Evolutionary conservation across 192 early-diverging fungal genomes (phyloP), one percentile per base, ranked within the genome.

Genomic region (Spizellomyces sp.): DNA sequence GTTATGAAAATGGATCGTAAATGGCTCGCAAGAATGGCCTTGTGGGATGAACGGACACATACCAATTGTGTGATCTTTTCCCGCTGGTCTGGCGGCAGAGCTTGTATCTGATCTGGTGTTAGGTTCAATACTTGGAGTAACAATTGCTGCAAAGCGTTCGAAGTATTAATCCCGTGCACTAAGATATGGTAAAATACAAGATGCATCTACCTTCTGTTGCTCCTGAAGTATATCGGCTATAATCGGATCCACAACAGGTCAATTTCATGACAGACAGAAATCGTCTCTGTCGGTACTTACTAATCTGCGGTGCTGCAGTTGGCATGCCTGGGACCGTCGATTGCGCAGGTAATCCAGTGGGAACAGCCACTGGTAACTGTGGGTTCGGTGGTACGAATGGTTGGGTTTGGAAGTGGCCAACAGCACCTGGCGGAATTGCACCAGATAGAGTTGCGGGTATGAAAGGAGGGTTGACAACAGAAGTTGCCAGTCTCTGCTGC

Each of bases 91-190:
- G 90, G 80, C 17, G 94, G 92, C 45, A 96, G 75, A 21, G 86
- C 80, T 41, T 86, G 83, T 66, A 96, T 88, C 74, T 96, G 91
- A 8, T 91, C 92, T 43, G 88, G 88, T 0, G 93, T 91, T 44
- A 96, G 79, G 58, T 88, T 90, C 21, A 96, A 65, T 5, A 96
- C 84, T 75, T 95, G 92, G 71, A 91, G 81, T 15, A 96, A 69
- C 41, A 94, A 72, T 70, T 86, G 83, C 77, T 80, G 65, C 5
- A 12, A 8, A 27, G 9, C 8, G 8, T 60, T 9, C 58, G 58
- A 19, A 22, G 58, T 19, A 9, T 9, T 9, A 60, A 60, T 17
- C 9, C 9, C 9, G 9, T 52, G 9, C 9, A 52, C 9, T 52
- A n/a, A 52, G n/a, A 10, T 36, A 3, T 19, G 46, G n/a, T 41